Evolutionary conservation across 345 rosid genomes (phyloP), one percentile per base, ranked within the genome.

Genomic region (Jatropha curcas): DNA sequence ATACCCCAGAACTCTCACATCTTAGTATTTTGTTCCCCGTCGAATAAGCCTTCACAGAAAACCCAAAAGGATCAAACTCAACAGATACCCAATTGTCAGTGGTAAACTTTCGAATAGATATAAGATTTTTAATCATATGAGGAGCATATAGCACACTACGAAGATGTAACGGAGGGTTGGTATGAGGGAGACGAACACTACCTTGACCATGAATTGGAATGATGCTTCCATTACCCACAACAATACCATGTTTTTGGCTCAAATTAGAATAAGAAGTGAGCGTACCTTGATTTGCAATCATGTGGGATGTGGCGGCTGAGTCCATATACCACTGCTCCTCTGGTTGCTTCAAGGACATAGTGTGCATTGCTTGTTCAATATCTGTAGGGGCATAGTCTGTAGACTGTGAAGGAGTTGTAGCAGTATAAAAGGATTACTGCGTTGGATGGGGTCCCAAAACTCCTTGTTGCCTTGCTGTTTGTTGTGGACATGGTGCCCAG

Each of bases 241-340:
- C 35, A 24, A 64, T 64, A 20, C 4, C 2, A 7, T 7, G 0
- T n/a, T 37, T 19, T 2, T 35, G n/a, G 52, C 68, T 45, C 58
- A 27, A 1, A 67, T 67, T 46, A 67, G 28, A 67, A 48, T 27
- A 46, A 25, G 71, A 67, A 3, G 71, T 14, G 25, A 67, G 58
- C 17, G 2, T 67, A 67, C 71, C 41, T 46, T 24, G 11, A 24
- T 7, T 1, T 0, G 57, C 10, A 1, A 55, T 67, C 71, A 67
- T 51, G 19, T 67, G 57, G 1, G 56, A 67, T 19, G 71, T 46
- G 2, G 71, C 71, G 0, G 58, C 12, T 0, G 41, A 46, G 31
- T 48, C 58, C 41, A 67, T 65, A 28, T 43, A 46, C 70, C 56
- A 65, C 3, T 43, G 10, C 7, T 7, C 12, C 1, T 65, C n/a